Base-by-base conservation (phyloP, 805 yeast species). In the Lipomyces mesembrius region DNA sequence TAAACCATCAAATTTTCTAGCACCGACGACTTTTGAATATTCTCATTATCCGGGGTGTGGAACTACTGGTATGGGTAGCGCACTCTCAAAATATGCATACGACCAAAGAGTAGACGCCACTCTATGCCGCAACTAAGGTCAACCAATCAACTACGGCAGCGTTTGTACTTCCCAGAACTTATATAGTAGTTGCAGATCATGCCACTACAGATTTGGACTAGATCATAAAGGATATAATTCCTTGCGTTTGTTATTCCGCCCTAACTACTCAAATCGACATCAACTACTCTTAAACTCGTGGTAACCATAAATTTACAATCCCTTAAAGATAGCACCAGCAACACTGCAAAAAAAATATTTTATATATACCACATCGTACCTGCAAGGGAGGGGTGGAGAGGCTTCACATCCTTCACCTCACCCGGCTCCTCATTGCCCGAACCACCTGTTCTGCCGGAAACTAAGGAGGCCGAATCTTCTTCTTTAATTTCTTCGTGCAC, bases 401-500 rank as follows among this genome's bases (percentile, higher is more conserved):
- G 64, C 34, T 39, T 61, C 22, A 57, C 57, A 17, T 49, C 43
- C 32, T 49, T 57, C 34, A 46, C 27, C 34, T 59, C 60, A 29
- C 43, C 37, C 17, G 58, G 29, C 29, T 56, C 37, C 46, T 56
- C 37, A 7, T 20, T 20, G 11, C 59, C 60, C 17, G 57, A 49
- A 20, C 35, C 55, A 11, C 61, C 65, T 12, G 64, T 43, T 17
- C 53, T 46, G 22, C 62, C 62, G 0, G 65, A 62, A n/a, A 57
- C 27, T 5, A 59, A 8, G 20, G 65, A 62, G 6, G 55, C 32
- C 29, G 65, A 52, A 34, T 60, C 63, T n/a, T 62, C 65, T 12
- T 52, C 62, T 17, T 29, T 12, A 22, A 12, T 58, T 8, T 58
- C 62, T 32, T 63, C 65, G 37, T 69, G 81, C 80, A 65, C 76